Evolutionary conservation across 2,329 filamentous ascomycete genomes (phyloP), one percentile per base, ranked within the genome.

Genomic region (Ophiostoma fasciatum): DNA sequence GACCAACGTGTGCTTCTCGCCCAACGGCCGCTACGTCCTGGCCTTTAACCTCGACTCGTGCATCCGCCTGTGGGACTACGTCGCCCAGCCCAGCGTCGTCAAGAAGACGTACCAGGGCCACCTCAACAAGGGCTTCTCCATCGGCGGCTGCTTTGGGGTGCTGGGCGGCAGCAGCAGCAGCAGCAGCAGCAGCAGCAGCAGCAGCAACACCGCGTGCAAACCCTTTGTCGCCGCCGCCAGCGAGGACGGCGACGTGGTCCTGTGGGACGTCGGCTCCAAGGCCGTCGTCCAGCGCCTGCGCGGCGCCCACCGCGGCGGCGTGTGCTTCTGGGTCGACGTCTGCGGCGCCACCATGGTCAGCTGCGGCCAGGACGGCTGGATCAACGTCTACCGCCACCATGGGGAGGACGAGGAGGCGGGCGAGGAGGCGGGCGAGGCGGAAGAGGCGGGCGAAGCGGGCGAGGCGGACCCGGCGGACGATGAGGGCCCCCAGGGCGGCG

Each of bases 61-160:
- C 52, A 71, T 98, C 31, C 76, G 90, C 3, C 63, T 98, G 17
- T 98, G 90, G 90, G 82, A 94, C 55, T 98, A 96, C 53, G 80
- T 93, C 8, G 75, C 84, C 26, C 88, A 88, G 7, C 49, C 49
- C 17, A 49, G 44, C 26, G 75, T 77, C 20, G 90, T 90, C 47
- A 79, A 94, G 50, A 98, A 98, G 66, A 98, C 90, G 12, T 98
- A 96, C 57, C 85, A 94, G 54, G 90, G 90, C 0, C 90, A 96
- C 51, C 61, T 64, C 37, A 98, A 98, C 54, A 67, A 74, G 37
- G 78, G 78, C 42, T 96, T 81, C 57, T 88, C 83, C 45, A 67
- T 96, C n/a, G 74, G 74, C 3, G 83, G 85, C 4, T 78, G 78
- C 28, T 94, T 96, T 51, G 87, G 83, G 11, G 66, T 72, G 36